Base-by-base conservation (phyloP, 805 yeast species). In the Phaffomyces antillensis region DNA sequence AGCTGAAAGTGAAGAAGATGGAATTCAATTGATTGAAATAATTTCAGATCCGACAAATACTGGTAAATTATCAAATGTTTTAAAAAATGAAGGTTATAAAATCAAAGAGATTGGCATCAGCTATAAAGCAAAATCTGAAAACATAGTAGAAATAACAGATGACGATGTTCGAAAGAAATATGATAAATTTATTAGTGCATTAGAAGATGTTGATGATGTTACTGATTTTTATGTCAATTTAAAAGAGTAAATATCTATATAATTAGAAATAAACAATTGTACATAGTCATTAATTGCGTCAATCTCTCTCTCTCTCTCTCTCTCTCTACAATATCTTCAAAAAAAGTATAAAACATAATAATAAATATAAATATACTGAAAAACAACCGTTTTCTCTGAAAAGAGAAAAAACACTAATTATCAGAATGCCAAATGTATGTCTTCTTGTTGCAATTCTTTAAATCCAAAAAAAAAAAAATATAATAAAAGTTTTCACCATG, bases 151-250 rank as follows among this genome's bases (percentile, higher is more conserved):
- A 11, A 73, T 82, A 28, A 69, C 71, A 0, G 71, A 74, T 45
- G 79, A 70, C 24, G 88, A 79, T 4, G 64, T 71, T 8, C 68
- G 63, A 46, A 73, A 70, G 47, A 70, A 71, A 33, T 73, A 78
- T 54, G 73, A 73, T 15, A 84, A 79, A 56, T 77, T 89, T 32
- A 61, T 83, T 31, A 67, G 62, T 20, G 70, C 71, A 40, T 67
- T 91, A 39, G 95, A 87, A 43, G 87, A 81, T 31, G 67, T 88
- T n/a, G 88, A 83, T 41, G 98, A 93, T 54, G 86, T 91, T 18
- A 79, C 87, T 7, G 87, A 79, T 50, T 79, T 86, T 47, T 86
- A 86, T 65, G 75, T 86, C 28, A 91, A 88, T 60, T 68, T 77
- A 52, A 72, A 67, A 47, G 74, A 70, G 24, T 32, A 40, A 28